These are phyloP conservation scores for Colletotrichum chlorophyti DNA, from an alignment of 2,329 filamentous ascomycete genomes.

Conservation along the genomic window DNA sequence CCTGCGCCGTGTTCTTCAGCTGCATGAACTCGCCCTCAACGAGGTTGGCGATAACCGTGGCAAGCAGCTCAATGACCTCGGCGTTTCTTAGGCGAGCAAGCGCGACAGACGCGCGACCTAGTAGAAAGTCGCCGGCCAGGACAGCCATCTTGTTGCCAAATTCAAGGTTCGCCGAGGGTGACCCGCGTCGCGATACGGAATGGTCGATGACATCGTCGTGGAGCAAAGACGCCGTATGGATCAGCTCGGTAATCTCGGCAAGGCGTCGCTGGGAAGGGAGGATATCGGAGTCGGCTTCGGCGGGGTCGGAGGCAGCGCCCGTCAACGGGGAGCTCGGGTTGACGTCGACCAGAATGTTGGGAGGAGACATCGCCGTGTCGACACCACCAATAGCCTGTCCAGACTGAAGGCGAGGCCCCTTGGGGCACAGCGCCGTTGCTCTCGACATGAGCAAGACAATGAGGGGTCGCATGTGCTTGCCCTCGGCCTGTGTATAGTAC, in stretches of 20 bases:
- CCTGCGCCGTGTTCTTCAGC: slow-evolving; percentile 90
- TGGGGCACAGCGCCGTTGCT: slow-evolving; percentile 81
- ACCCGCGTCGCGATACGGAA: slow-evolving; percentile 82
- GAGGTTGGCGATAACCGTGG: slow-evolving; percentile 95
- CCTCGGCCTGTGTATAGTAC: slow-evolving; percentile 96
- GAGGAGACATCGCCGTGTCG: slow-evolving; percentile 62
- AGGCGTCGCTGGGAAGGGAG: slow-evolving; percentile 91
- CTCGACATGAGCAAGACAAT: slow-evolving; percentile 96
- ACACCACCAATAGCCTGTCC: slow-evolving; percentile 53
- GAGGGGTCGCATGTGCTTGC: slow-evolving; percentile 94
- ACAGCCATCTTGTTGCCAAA: slow-evolving; percentile 99
- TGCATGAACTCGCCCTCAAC: slow-evolving; percentile 99
- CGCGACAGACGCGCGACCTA: slow-evolving; percentile 92
- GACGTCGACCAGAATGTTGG: slow-evolving; percentile 73
- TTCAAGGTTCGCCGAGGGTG: slow-evolving; percentile 88
- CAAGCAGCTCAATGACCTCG: slow-evolving; percentile 92
- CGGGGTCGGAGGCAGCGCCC: slow-evolving; percentile 47
- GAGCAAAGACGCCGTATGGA: slow-evolving; percentile 93
- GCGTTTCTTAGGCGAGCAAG: slow-evolving; percentile 88
- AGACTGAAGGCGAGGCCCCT: slow-evolving; percentile 51
- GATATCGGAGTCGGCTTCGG: slow-evolving; percentile 66
- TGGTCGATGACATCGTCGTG: slow-evolving; percentile 99
- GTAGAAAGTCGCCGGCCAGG: slow-evolving; percentile 92
- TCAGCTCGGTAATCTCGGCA: slow-evolving; percentile 96
- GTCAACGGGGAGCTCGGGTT: slow-evolving; percentile 71